Conservation (phyloP, 139 green algal species). For the Zygnema cylindricum region DNA sequence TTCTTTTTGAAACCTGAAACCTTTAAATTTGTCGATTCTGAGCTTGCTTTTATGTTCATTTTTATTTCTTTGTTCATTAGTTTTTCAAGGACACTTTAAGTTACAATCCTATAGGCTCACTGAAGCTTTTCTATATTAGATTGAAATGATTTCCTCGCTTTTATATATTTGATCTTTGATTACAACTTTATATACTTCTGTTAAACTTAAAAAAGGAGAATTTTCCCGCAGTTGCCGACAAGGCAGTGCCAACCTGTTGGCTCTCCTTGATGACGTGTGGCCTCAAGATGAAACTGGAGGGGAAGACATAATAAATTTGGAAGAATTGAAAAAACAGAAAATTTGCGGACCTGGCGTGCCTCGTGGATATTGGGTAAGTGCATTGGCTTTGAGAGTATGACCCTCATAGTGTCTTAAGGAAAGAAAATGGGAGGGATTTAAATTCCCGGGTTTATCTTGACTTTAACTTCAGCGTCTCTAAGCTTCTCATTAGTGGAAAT, state of each 20-base stretch:
- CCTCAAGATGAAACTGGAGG: background rate
- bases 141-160: background rate
- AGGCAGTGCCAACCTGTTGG: conserved; percentile 12
- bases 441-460: too few relatives aligned
- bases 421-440: too few relatives aligned
- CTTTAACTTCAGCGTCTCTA: too few relatives aligned
- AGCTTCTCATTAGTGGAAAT: too few relatives aligned
- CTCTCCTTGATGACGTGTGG: conserved; percentile 2
- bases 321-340: background rate
- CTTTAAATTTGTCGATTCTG: too few relatives aligned
- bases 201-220: background rate
- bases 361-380: conserved; percentile 16
- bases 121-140: background rate
- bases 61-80: too few relatives aligned
- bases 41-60: too few relatives aligned
- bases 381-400: too few relatives aligned
- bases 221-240: conserved; percentile 20
- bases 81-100: too few relatives aligned
- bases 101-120: too few relatives aligned
- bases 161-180: conserved; percentile 16
- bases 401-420: too few relatives aligned
- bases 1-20: too few relatives aligned
- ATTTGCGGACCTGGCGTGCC: conserved; percentile 8
- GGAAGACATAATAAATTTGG: background rate
- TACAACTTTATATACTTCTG: background rate